phyloP scores from a whole-genome alignment of 2,329 filamentous ascomycete species.

The Monosporascus sp. region DNA sequence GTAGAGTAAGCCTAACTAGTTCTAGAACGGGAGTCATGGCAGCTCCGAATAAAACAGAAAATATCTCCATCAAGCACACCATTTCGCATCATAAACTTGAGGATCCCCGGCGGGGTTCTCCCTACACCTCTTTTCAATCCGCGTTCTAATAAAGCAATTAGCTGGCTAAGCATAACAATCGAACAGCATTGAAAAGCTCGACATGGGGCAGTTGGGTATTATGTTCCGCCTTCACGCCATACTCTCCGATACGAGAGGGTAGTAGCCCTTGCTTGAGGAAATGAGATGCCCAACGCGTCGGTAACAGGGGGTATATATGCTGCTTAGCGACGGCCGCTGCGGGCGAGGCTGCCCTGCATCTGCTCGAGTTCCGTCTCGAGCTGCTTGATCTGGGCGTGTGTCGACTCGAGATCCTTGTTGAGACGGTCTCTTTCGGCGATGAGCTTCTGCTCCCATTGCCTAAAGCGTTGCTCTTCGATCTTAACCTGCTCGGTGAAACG shows the following conservation, averaged over 20 bases:
- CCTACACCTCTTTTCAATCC: background rate
- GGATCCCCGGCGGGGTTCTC: slow-evolving; percentile 9
- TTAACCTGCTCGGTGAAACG: slow-evolving; percentile 99
- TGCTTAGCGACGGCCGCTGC: slow-evolving; percentile 82
- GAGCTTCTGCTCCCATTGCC: slow-evolving; percentile 99
- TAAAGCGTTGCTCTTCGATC: slow-evolving; percentile 98
- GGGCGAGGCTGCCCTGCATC: slow-evolving; percentile 84
- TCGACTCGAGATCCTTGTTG: slow-evolving; percentile 99
- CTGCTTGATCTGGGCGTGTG: slow-evolving; percentile 89
- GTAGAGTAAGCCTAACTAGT: slow-evolving; percentile 29
- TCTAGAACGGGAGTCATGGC: slow-evolving; percentile 25
- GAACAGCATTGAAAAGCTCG: slow-evolving; percentile 17
- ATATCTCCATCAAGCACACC: slow-evolving; percentile 17
- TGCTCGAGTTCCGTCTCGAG: slow-evolving; percentile 88
- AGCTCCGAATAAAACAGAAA: slow-evolving; percentile 9
- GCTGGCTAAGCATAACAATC: slow-evolving; percentile 26
- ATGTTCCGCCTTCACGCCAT: slow-evolving; percentile 18
- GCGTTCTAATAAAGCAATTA: slow-evolving; percentile 17
- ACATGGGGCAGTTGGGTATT: slow-evolving; percentile 9
- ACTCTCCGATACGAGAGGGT: slow-evolving; percentile 16
- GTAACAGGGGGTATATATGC: slow-evolving; percentile 14
- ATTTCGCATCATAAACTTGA: slow-evolving; percentile 11
- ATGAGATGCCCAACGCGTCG: slow-evolving; percentile 12
- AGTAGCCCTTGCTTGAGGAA: slow-evolving; percentile 11
- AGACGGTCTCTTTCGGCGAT: slow-evolving; percentile 97